A percentile compares a stretch with the other conserved stretches of the same genome.
These are phyloP conservation scores for Metarhizium humberi DNA, from an alignment of 2,329 filamentous ascomycete species.

Conservation along the genomic window DNA sequence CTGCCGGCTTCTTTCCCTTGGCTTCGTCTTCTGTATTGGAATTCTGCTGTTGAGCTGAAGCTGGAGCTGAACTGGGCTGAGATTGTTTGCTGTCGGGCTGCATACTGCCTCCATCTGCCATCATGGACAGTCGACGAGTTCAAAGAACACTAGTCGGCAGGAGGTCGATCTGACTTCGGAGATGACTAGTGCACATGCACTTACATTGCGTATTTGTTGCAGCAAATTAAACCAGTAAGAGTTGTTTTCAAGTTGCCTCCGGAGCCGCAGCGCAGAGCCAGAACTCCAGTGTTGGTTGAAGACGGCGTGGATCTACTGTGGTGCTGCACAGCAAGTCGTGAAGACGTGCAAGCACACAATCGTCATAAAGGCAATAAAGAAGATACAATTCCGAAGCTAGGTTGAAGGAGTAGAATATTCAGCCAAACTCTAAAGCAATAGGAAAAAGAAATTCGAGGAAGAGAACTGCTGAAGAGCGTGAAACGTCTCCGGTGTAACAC, in stretches of 20 bases:
- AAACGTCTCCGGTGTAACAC: slow-evolving; percentile 17
- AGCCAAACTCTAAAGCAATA: background rate
- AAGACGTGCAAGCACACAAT: background rate
- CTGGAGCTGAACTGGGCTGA: slow-evolving; percentile 18
- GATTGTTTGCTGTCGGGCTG: slow-evolving; percentile 5
- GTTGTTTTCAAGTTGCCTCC: background rate
- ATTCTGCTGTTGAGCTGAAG: slow-evolving; percentile 21
- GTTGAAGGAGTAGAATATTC: background rate
- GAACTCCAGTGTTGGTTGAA: background rate
- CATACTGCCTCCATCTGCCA: slow-evolving; percentile 5
- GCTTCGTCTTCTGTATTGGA: slow-evolving; percentile 29
- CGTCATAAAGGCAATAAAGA: background rate
- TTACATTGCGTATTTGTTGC: slow-evolving; percentile 9
- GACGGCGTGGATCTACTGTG: background rate
- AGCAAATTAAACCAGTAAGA: background rate
- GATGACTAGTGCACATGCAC: background rate
- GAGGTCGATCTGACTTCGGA: background rate
- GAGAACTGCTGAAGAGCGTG: slow-evolving; percentile 12
- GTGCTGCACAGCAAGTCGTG: background rate
- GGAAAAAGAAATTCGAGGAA: slow-evolving; percentile 7
- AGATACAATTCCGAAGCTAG: background rate
- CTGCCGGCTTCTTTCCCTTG: slow-evolving; percentile 36
- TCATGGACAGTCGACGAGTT: background rate
- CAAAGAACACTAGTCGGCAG: background rate
- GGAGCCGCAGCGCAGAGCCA: background rate